Base-by-base conservation (phyloP, 2,329 filamentous ascomycete species). In the Ambrosiella cleistominuta region DNA sequence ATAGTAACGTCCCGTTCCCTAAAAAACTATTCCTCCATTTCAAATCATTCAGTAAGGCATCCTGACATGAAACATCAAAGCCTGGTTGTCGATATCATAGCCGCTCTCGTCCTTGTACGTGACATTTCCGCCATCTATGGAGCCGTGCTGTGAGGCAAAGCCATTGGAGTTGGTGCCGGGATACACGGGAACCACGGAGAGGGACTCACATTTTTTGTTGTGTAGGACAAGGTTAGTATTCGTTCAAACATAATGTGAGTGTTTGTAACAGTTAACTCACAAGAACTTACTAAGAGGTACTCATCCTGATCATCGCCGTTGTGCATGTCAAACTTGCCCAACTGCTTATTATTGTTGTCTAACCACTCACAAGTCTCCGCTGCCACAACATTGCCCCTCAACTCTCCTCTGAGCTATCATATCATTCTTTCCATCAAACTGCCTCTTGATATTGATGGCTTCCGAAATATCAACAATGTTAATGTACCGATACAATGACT, bases 121-220 rank as follows among this genome's bases (percentile, higher is more conserved):
- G 44, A 78, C 72, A 58, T 72, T 69, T 4, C 82, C 82, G 60
- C 71, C 73, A 63, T 85, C 77, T 67, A 83, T 76, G 62, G 35
- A 65, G 72, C 80, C 82, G 66, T 87, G 72, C 66, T 87, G 82
- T 0, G 83, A 87, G 59, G 88, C 81, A 63, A 87, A 87, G 66
- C 88, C 84, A 65, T 88, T 86, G 19, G 54, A 56, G 19, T 37
- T 15, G 35, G 78, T 75, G 44, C 69, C 66, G 1, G 64, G 61
- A 63, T 80, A 72, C 6, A 80, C 76, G 0, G 82, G 81, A 2
- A 81, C 74, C 27, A 87, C 66, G 2, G 79, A 78, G 53, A 88
- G 68, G 17, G 77, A 79, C 71, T 89, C 85, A 85, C 85, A 88
- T 66, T 88, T 88, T 72, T 88, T 84, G 64, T 88, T 87, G 66